phyloP scores from a whole-genome alignment of 352 stramenopile genomes.

The Pythium brachiatum region DNA sequence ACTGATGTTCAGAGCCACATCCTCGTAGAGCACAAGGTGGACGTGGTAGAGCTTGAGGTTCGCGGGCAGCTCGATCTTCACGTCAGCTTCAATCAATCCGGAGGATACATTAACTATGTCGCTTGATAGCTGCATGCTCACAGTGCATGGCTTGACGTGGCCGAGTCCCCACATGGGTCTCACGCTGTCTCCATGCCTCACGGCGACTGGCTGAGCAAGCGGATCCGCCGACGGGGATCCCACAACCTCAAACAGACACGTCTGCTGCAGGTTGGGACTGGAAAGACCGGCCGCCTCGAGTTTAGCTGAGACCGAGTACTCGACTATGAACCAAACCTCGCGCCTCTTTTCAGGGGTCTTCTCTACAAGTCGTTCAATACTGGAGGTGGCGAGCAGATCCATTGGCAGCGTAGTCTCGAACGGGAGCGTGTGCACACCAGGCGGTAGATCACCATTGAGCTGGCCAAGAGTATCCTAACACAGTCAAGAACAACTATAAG shows the following conservation, averaged over 20 bases:
- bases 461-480: not conserved
- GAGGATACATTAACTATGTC: not conserved
- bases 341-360: not conserved
- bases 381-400: not conserved
- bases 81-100: conserved; percentile 3
- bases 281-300: not conserved
- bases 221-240: not conserved
- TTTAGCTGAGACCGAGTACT: not conserved
- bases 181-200: not conserved
- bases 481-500: too few species aligned
- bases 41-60: conserved; percentile 8
- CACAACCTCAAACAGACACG: not conserved
- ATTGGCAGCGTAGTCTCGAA: not conserved
- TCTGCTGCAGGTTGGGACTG: not conserved
- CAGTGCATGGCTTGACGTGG: not conserved
- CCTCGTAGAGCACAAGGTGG: conserved; percentile 6
- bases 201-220: not conserved
- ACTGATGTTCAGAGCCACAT: conserved; percentile 2
- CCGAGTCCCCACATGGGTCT: not conserved
- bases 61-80: not conserved
- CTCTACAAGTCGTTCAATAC: not conserved
- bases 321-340: not conserved
- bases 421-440: not conserved
- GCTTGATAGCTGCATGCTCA: conserved; percentile 1
- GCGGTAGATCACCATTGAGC: not conserved